Evolutionary conservation across 495 filamentous ascomycete genomes (phyloP), one percentile per base, ranked within the genome.

Genomic region (Cenococcum geophilum): DNA sequence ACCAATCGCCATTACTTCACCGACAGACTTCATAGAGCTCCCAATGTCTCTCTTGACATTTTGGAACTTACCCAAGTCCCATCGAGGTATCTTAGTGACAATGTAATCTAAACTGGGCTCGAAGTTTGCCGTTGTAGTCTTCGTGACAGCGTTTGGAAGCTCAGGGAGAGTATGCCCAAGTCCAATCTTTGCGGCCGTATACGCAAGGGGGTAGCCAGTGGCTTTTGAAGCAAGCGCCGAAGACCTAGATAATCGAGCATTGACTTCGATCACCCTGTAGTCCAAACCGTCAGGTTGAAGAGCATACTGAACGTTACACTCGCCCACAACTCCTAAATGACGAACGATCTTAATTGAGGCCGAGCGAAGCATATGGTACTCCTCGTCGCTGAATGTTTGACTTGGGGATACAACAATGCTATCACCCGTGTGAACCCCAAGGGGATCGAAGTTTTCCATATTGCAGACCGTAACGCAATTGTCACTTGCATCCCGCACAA

Each of bases 381-480:
- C 93, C 71, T 96, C 92, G 62, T 98, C 95, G 10, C 91, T 93
- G 32, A 98, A 83, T 0, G 93, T 98, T 75, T 97, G 93, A 10
- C 91, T 96, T 23, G 93, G 93, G 4, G 93, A 95, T 21, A 98
- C 93, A 58, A 98, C 93, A 69, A 98, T 98, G 25, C 92, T 97
- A 75, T 98, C 93, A 73, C 93, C 93, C 9, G 93, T 98, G 70
- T 98, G 93, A 58, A 97, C 97, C 69, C 93, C 93, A 34, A 98
- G 85, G 62, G 93, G 93, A 76, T 98, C 93, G 66, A 98, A 97
- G 75, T 98, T 98, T 76, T 98, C 93, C 93, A 98, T 98, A 79
- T 98, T 98, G 77, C 93, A 98, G 63, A 98, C 93, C 6, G 93
- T 98, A 73, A 98, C 97, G 76, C 93, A 98, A 80, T 98, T 98